These are phyloP conservation scores for Curvularia spicifera DNA, from an alignment of 2,329 filamentous ascomycete species.

Conservation along the genomic window DNA sequence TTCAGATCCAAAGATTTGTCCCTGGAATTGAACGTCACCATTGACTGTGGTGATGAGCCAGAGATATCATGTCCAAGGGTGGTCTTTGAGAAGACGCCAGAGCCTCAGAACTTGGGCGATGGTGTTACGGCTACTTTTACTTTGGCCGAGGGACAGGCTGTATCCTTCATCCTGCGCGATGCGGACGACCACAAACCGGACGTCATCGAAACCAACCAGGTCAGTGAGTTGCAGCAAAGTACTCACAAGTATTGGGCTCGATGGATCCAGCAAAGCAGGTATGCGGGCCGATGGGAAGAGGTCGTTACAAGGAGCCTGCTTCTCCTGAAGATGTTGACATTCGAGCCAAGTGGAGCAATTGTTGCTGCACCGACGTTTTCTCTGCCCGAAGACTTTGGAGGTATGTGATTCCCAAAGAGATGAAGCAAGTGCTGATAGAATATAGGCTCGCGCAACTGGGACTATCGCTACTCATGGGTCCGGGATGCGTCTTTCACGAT, in stretches of 20 bases:
- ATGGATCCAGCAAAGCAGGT: constrained; percentile 74
- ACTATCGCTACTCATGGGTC: constrained; percentile 80
- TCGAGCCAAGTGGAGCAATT: constrained; percentile 79
- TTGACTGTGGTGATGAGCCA: constrained; percentile 65
- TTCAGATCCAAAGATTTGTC: constrained; percentile 66
- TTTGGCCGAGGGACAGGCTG: constrained; percentile 69
- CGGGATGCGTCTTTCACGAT: constrained; percentile 79
- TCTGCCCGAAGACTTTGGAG: constrained; percentile 67
- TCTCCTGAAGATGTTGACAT: constrained; percentile 77
- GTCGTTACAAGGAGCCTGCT: constrained; percentile 74
- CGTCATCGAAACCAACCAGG: constrained; percentile 63
- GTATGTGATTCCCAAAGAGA: constrained; percentile 10
- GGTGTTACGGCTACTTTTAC: constrained; percentile 67
- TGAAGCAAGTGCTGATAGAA: background rate
- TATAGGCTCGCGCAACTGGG: constrained; percentile 63
- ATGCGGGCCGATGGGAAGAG: constrained; percentile 75
- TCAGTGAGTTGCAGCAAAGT: constrained; percentile 70
- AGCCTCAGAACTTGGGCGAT: constrained; percentile 62
- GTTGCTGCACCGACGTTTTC: constrained; percentile 79
- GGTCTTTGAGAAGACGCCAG: constrained; percentile 61
- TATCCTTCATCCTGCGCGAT: constrained; percentile 73
- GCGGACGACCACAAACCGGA: constrained; percentile 62
- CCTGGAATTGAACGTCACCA: constrained; percentile 71
- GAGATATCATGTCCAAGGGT: constrained; percentile 59
- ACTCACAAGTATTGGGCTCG: constrained; percentile 76